These are phyloP conservation scores for Serendipita sp. DNA, from an alignment of 768 basidiomycete species.

Conservation along the genomic window DNA sequence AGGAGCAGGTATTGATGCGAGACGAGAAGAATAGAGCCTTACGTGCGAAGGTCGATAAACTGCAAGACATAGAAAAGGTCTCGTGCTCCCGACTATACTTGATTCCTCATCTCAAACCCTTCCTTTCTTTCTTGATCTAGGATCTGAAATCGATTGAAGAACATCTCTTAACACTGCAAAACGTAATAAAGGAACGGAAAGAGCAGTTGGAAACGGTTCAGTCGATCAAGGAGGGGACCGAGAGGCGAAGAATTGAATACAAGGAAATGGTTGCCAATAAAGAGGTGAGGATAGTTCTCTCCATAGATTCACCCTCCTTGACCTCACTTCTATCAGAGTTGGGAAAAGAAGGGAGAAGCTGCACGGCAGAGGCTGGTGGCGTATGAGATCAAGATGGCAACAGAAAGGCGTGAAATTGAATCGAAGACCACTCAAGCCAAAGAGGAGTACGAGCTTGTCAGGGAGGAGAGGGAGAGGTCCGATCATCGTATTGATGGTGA, in stretches of 20 bases:
- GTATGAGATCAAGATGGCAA: background rate
- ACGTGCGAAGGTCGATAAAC: background rate
- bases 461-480: background rate
- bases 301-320: background rate
- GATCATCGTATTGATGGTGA: background rate
- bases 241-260: slow-evolving; percentile 1
- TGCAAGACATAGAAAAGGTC: slow-evolving; percentile 1
- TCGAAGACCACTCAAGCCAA: background rate
- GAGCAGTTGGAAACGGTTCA: background rate
- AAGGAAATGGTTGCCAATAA: background rate
- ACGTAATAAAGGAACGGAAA: background rate
- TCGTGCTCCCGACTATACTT: background rate
- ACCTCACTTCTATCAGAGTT: background rate
- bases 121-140: background rate
- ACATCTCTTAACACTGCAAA: background rate
- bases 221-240: background rate
- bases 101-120: background rate
- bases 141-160: background rate
- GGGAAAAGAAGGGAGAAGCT: background rate
- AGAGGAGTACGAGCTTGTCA: background rate
- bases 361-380: background rate
- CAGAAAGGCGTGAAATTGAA: background rate
- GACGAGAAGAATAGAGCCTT: background rate
- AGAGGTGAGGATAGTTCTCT: background rate
- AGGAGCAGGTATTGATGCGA: background rate